Base-by-base conservation (phyloP, 176 grass and related monocot species). In the Secale cereale region DNA sequence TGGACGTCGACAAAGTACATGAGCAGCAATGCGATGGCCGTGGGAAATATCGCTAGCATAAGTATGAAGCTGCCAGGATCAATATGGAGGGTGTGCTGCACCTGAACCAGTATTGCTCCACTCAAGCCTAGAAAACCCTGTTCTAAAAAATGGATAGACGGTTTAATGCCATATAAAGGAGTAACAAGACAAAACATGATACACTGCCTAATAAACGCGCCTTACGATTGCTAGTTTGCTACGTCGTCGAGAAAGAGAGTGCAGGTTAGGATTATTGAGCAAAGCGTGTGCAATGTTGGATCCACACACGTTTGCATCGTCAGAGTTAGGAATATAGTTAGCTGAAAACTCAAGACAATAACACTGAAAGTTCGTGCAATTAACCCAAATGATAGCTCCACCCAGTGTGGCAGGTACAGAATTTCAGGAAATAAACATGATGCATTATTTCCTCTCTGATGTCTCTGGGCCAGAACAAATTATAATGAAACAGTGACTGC, bases 71-170 rank as follows among this genome's bases (percentile, higher is more conserved):
- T 88, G 43, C 88, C 88, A 16, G 89, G 83, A 60, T 82, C 75
- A 40, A 77, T 79, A 52, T 78, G 25, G 10, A 95, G 46, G 25
- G 91, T 92, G 10, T 0, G 0, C 12, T 45, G 12, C 1, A 45
- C 41, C 41, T 45, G 41, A 4, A 98, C 87, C 36, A 93, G 89
- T 77, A 92, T 90, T 86, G 95, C 92, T 72, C 89, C 92, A 68
- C 92, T 95, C 78, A 98, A 70, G 71, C 95, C 95, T 20, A 98
- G 86, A 72, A n/a, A n/a, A n/a, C n/a, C n/a, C n/a, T n/a, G n/a
- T n/a, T n/a, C n/a, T n/a, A n/a, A n/a, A n/a, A n/a, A n/a, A n/a
- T n/a, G n/a, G n/a, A n/a, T n/a, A n/a, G 30, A 46, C 77, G 16
- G 80, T 35, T 52, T 76, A 17, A 65, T 37, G 4, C 14, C 7